Base-by-base conservation (phyloP, 805 yeast genomes). In the Saturnispora besseyi region DNA sequence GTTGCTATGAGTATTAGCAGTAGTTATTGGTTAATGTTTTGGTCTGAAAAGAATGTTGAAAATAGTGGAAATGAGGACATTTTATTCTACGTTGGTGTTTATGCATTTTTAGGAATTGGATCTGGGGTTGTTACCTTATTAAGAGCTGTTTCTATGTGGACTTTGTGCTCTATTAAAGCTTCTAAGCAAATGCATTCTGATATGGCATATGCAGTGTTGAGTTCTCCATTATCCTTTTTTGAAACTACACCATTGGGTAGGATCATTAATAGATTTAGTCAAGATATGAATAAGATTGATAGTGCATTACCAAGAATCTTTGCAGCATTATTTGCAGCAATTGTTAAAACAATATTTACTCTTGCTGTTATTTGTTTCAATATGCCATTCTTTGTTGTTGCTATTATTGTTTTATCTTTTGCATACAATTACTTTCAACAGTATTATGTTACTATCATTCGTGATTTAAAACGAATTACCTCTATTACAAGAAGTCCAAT, bases 401-500 rank as follows among this genome's bases (percentile, higher is more conserved):
- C 81, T 12, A 72, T 80, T 36, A 64, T 67, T 1, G 51, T 70
- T 2, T 65, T 87, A 51, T 67, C 76, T 3, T 63, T 76, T 31
- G 62, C 87, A 45, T 88, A 87, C 65, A 62, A 76, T 44, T 81
- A 83, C 63, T 85, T 82, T 62, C 95, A 87, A 63, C 69, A 70
- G 45, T 83, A 74, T 64, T 89, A 84, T 63, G 75, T 82, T 53
- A 72, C 79, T 4, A 75, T 87, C 1, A 77, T 89, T 8, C 75
- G 96, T 58, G 96, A 88, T 62, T 70, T 88, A 58, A 86, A 85
- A 62, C 76, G 96, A 59, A 69, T 87, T 46, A 79, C 77, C 44
- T 79, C 85, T 48, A 73, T 80, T 22, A 75, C 91, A 5, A 75
- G 78, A 59, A 78, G 87, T 50, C 96, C 96, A 3, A 79, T 87